These are phyloP conservation scores for Corylus heterophylla DNA, from an alignment of 306 rosid species.

Conservation along the genomic window DNA sequence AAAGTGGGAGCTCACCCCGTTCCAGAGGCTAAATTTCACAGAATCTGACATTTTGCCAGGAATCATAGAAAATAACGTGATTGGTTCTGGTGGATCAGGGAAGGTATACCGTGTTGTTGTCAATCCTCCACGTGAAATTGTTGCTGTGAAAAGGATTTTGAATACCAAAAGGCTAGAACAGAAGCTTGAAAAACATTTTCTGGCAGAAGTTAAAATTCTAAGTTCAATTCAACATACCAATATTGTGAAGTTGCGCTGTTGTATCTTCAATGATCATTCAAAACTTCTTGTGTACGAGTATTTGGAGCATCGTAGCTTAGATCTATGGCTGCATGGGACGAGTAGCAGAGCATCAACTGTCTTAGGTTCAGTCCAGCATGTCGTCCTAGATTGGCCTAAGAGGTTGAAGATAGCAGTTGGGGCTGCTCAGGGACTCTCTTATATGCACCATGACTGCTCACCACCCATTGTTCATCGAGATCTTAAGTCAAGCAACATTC, in stretches of 20 bases:
- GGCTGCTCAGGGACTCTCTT: constrained; percentile 72
- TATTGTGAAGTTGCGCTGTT: constrained; percentile 73
- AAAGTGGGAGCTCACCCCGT: no score
- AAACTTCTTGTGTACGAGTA: constrained; percentile 87
- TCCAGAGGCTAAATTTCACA: no score
- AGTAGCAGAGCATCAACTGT: constrained; percentile 19
- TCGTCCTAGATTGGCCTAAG: constrained; percentile 61
- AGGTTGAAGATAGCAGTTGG: constrained; percentile 73
- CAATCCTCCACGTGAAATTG: no score
- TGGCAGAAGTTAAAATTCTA: constrained; percentile 61
- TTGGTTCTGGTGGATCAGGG: no score
- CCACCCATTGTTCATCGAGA: constrained; percentile 77
- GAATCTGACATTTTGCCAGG: no score
- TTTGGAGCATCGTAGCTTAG: constrained; percentile 65
- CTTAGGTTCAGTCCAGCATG: constrained; percentile 30
- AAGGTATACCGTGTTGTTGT: constrained; percentile 19
- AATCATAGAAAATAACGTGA: no score
- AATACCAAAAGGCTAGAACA: constrained; percentile 19
- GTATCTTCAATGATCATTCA: constrained; percentile 53
- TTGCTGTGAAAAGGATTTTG: constrained; percentile 54
- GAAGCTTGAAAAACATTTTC: constrained; percentile 71
- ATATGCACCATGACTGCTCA: constrained; percentile 85
- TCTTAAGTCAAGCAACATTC: constrained; percentile 74
- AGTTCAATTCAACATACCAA: constrained; percentile 74
- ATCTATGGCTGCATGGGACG: constrained; percentile 57